Base-by-base conservation (phyloP, 352 stramenopile genomes). In the Pythium coloratum region DNA sequence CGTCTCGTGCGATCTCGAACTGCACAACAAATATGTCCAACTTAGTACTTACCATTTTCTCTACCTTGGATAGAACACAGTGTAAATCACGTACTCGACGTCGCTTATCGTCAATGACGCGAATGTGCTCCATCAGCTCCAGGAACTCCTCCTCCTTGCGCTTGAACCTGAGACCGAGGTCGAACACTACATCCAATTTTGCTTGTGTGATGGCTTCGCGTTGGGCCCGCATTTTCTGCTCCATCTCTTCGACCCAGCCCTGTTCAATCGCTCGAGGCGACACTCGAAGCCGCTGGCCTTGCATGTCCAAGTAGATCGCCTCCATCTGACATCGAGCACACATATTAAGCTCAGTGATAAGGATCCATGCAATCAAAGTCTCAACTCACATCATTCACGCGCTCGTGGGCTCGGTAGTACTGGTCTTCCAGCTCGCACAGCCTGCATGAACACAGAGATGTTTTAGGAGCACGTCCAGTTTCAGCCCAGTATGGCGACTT, bases 191-290 rank as follows among this genome's bases (percentile, higher is more conserved):
- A 6, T 85, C 64, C 32, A 91, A 53, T 30, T 92, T 94, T 18
- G 85, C 30, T 26, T 71, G 40, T 6, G 84, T 92, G 71, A 94
- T 92, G 24, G 77, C 54, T 12, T 63, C 50, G 18, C 84, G 80
- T 59, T 94, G 82, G 9, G 65, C 30, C 8, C 83, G 77, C 71
- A 92, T 88, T 58, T 92, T 92, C 2, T 71, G 71, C 40, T 94
- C 84, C 84, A 94, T 92, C 44, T 91, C 84, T 74, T 91, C 82
- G 1, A 94, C 80, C 86, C 84, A 94, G 1, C 86, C 86, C 8
- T 92, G 81, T 28, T 91, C 81, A 33, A 94, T 92, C 3, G 86
- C 86, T 10, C 86, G 78, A 1, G 86, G 84, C 1, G 84, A 94
- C 13, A 94, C 75, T 10, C 82, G 81, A 60, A 90, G 73, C 1